Evolutionary conservation across 805 yeast genomes (phyloP), one percentile per base, ranked within the genome.

Genomic region (Yamadazyma sp.): DNA sequence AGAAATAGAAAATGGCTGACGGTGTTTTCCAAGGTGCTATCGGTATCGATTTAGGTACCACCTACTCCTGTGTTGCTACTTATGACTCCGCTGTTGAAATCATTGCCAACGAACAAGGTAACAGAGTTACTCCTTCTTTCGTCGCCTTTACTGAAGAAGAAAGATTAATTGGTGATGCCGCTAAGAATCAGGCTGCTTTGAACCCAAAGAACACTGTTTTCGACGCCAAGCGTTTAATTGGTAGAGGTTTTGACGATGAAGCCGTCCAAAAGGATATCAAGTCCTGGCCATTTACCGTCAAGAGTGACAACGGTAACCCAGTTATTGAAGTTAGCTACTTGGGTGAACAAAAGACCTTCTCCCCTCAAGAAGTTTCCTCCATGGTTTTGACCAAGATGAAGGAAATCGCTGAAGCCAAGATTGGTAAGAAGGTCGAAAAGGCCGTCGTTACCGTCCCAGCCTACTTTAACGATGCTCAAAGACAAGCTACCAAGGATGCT

Each of bases 1-100:
- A 30, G 7, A 38, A 31, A 39, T 35, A 24, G 27, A 29, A 74
- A 71, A 83, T 83, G 90, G 86, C 90, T 83, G 96, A 89, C 80
- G 96, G 96, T 84, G 93, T 89, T 77, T 89, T 85, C 84, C 93
- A 90, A 82, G 97, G 97, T 84, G 73, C 73, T 64, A 68, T 68
- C 58, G 74, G 74, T 67, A 68, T 68, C 66, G 74, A 68, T 66
- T 68, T 68, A 66, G 74, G 74, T 68, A 68, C 74, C 41, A 68
- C 74, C 48, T 68, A 68, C 65, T 68, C 74, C 52, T 68, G 74
- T 68, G 74, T 68, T 54, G 74, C 74, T 58, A 66, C 72, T 53
- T 67, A 58, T 59, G 73, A 67, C 61, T 62, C 69, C 50, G 73
- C 72, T 46, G 74, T 68, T 52, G 74, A 68, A 58, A 68, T 68